Evolutionary conservation across 2,329 filamentous ascomycete species (phyloP).

Genomic region (Coleophoma crateriformis): DNA sequence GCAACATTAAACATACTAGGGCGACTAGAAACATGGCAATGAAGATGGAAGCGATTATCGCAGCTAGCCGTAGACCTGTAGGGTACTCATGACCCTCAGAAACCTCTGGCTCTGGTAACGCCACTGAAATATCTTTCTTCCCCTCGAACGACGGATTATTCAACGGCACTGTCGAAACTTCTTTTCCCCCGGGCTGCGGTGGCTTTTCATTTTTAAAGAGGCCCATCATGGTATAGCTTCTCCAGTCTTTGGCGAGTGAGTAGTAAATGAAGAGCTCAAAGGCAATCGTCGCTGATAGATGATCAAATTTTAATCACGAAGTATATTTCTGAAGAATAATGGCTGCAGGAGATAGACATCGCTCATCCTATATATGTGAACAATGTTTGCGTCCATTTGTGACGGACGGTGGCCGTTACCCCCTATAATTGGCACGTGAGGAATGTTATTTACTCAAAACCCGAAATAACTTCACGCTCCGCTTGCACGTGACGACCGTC

Average conservation of each 20-base stretch:
- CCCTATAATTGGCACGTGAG: background rate
- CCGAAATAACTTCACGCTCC: background rate
- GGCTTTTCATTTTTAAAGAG: background rate
- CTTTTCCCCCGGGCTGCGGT: background rate
- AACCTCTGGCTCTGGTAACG: background rate
- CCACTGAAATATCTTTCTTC: background rate
- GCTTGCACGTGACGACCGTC: background rate
- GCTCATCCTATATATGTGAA: background rate
- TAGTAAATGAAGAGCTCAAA: background rate
- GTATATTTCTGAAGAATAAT: background rate
- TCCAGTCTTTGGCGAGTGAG: background rate
- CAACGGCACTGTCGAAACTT: background rate
- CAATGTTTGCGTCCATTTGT: background rate
- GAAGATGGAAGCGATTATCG: background rate
- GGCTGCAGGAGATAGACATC: background rate
- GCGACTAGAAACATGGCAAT: constrained; percentile 16
- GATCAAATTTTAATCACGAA: background rate
- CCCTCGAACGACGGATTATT: background rate
- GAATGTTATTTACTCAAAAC: background rate
- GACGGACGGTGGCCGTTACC: too few species aligned
- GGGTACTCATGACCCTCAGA: background rate
- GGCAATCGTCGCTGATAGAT: background rate
- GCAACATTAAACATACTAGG: background rate
- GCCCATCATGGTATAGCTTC: background rate
- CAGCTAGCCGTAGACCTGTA: background rate